A percentile compares a stretch with the other conserved stretches of the same genome.
These are phyloP conservation scores for Flueggea neowawraea DNA, from an alignment of 441 rosid species.

Conservation along the genomic window DNA sequence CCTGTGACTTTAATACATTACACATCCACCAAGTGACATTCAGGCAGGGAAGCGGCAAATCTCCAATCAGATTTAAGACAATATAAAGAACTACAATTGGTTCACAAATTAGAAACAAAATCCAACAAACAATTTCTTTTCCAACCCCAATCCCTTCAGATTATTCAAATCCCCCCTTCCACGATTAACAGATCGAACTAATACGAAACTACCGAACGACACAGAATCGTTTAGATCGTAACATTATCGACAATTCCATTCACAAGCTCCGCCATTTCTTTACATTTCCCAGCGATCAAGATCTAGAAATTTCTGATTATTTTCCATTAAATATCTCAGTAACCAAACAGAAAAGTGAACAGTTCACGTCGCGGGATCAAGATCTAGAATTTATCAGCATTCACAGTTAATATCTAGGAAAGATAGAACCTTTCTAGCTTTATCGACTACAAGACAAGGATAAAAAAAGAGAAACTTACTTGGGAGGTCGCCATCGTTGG, in stretches of 20 bases:
- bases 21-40: not conserved
- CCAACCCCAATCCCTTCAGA: not conserved
- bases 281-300: not conserved
- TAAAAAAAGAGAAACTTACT: no score
- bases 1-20: constrained; percentile 28
- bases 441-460: no score
- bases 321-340: not conserved
- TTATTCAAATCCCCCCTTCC: not conserved
- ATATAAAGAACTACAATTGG: not conserved
- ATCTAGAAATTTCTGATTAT: not conserved
- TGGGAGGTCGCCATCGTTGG: no score
- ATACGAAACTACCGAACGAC: no score
- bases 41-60: not conserved
- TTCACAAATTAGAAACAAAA: not conserved
- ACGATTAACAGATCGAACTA: no score
- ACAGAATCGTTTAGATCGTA: no score
- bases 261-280: not conserved
- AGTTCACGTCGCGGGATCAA: constrained; percentile 1
- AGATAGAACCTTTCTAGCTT: no score
- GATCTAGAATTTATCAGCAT: constrained; percentile 2
- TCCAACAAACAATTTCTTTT: not conserved
- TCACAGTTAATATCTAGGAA: not conserved
- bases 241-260: no score
- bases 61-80: not conserved
- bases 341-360: constrained; percentile 1